Evolutionary conservation across 345 rosid genomes (phyloP).

Genomic region (Capsella bursapastoris): DNA sequence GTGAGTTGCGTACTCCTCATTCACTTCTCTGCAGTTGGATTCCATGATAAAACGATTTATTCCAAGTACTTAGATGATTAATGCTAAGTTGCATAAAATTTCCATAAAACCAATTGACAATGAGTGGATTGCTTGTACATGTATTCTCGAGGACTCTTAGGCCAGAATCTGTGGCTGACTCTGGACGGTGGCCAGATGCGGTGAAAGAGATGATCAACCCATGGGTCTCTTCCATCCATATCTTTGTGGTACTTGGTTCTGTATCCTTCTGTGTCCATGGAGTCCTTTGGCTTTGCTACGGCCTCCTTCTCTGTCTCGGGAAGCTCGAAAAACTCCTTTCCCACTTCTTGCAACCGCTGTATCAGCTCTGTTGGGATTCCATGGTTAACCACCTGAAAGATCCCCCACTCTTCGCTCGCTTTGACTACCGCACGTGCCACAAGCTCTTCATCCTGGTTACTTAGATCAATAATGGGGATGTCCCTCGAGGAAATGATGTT

Average conservation of each 20-base stretch:
- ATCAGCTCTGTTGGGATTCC: constrained; percentile 49
- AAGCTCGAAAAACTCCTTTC: constrained; percentile 62
- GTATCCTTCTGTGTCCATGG: constrained; percentile 54
- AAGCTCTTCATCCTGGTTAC: constrained; percentile 32
- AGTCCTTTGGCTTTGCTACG: constrained; percentile 48
- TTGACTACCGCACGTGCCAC: constrained; percentile 43
- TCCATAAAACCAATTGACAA: neutral
- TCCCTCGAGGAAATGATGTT: neutral
- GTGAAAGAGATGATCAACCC: constrained; percentile 73
- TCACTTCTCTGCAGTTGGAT: constrained; percentile 49
- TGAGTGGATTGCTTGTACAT: constrained; percentile 36
- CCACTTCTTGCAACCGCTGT: constrained; percentile 48
- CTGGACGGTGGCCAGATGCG: constrained; percentile 70
- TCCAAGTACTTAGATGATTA: neutral
- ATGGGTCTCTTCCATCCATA: constrained; percentile 55
- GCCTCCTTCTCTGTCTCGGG: constrained; percentile 57
- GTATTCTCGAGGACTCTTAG: constrained; percentile 61
- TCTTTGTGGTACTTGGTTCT: constrained; percentile 47
- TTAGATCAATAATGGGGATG: constrained; percentile 48
- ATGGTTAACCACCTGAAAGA: constrained; percentile 51
- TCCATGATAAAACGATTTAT: neutral
- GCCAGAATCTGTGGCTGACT: constrained; percentile 66
- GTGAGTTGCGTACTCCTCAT: constrained; percentile 64
- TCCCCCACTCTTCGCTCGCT: constrained; percentile 54
- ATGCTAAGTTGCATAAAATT: no score